A percentile compares a stretch with the other conserved stretches of the same genome.
Conservation (phyloP, 495 filamentous ascomycete genomes). For the Usnea hakonensis region DNA sequence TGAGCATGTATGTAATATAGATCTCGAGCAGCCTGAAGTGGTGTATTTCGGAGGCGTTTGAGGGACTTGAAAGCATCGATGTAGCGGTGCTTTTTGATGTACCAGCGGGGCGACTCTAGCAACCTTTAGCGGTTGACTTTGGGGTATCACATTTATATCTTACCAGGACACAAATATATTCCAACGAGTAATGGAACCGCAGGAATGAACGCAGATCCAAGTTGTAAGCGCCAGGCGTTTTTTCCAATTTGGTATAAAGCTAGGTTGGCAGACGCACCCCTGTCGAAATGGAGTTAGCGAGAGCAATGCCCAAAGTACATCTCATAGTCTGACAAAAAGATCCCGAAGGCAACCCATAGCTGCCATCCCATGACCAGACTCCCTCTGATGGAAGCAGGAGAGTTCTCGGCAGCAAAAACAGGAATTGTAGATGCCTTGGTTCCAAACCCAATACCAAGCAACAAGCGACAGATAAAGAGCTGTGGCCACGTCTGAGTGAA, state of each 20-base stretch:
- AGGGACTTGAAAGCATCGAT: conserved; percentile 56
- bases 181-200: conserved; percentile 57
- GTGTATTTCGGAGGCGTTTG: conserved; percentile 51
- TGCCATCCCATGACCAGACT: conserved; percentile 84
- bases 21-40: conserved; percentile 66
- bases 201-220: conserved; percentile 73
- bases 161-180: conserved; percentile 60
- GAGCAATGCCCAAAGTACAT: conserved; percentile 5
- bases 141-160: neutral
- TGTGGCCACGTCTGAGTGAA: conserved; percentile 55
- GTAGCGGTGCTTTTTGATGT: conserved; percentile 56
- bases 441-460: conserved; percentile 70
- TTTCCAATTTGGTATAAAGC: conserved; percentile 47
- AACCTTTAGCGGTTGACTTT: conserved; percentile 18
- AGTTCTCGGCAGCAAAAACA: conserved; percentile 70
- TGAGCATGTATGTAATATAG: conserved; percentile 66
- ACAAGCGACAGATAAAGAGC: conserved; percentile 52
- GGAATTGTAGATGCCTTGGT: conserved; percentile 51
- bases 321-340: conserved; percentile 43
- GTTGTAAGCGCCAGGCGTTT: conserved; percentile 68
- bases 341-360: conserved; percentile 78
- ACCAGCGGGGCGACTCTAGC: conserved; percentile 57
- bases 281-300: conserved; percentile 12
- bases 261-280: conserved; percentile 62
- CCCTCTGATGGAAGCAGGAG: conserved; percentile 65